phyloP scores from a whole-genome alignment of 2,329 filamentous ascomycete species.

The Aspergillus quadricinctus region DNA sequence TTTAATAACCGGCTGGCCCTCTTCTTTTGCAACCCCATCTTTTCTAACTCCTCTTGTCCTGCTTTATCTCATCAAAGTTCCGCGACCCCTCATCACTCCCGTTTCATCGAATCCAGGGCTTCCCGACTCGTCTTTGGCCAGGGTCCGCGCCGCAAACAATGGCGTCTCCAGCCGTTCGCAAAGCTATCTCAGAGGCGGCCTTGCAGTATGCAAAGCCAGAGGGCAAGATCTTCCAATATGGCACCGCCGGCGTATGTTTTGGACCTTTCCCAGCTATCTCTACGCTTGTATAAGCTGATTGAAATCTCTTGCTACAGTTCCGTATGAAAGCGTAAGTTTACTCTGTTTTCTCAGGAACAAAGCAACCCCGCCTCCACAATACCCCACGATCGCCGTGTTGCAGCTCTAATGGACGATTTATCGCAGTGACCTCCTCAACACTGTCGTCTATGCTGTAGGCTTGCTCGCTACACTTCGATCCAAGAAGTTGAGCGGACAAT shows the following conservation, averaged over 20 bases:
- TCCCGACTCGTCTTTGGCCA: conserved; percentile 3
- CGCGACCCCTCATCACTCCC: conserved; percentile 1
- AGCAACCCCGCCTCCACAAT: conserved; percentile 27
- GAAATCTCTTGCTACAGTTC: conserved; percentile 46
- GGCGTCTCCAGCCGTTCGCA: conserved; percentile 39
- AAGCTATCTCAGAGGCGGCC: conserved; percentile 46
- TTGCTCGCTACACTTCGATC: conserved; percentile 84
- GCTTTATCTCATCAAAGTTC: background rate
- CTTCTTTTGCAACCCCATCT: conserved; percentile 9
- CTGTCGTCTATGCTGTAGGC: conserved; percentile 87
- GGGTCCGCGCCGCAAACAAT: conserved; percentile 29
- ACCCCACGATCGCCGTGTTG: conserved; percentile 29
- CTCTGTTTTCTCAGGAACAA: conserved; percentile 15
- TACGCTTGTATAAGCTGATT: conserved; percentile 11
- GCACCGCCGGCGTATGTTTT: conserved; percentile 57
- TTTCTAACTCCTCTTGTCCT: conserved; percentile 2
- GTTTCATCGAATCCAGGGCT: background rate
- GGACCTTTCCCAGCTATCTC: conserved; percentile 1
- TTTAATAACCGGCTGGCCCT: conserved; percentile 6
- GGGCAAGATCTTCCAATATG: conserved; percentile 53
- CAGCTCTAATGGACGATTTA: conserved; percentile 29
- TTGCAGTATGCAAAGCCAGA: conserved; percentile 47
- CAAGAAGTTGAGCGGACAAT: conserved; percentile 81
- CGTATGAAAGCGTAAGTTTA: conserved; percentile 63
- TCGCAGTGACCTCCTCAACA: conserved; percentile 71